These are phyloP conservation scores for Coemansia sp. DNA, from an alignment of 192 early-diverging fungal genomes.

Conservation along the genomic window DNA sequence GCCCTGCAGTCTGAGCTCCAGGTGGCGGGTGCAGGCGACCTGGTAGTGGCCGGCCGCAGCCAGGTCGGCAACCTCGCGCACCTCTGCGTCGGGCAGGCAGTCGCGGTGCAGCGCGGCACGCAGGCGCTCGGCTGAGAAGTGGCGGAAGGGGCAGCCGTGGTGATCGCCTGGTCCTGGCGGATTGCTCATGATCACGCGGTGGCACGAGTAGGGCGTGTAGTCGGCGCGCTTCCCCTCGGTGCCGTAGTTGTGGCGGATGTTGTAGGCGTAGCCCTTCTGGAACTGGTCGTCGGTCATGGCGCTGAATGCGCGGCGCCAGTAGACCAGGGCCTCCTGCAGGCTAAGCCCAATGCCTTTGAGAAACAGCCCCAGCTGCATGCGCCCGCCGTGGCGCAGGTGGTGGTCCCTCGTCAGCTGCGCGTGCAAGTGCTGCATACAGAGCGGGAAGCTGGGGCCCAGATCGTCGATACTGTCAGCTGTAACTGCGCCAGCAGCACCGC, in stretches of 20 bases:
- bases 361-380: conserved; percentile 91
- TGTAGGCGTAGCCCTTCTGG: conserved; percentile 90
- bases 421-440: conserved; percentile 88
- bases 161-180: conserved; percentile 77
- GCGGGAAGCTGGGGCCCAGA: conserved; percentile 73
- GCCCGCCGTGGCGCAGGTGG: conserved; percentile 82
- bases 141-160: conserved; percentile 95
- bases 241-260: conserved; percentile 94
- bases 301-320: conserved; percentile 84
- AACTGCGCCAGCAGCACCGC: conserved; percentile 53
- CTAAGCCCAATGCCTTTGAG: conserved; percentile 89
- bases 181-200: conserved; percentile 78
- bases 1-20: conserved; percentile 61
- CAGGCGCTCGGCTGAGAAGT: conserved; percentile 66
- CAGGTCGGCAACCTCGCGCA: conserved; percentile 62
- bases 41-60: conserved; percentile 79
- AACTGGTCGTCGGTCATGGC: conserved; percentile 84
- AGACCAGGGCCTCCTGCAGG: conserved; percentile 84
- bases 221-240: conserved; percentile 82
- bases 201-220: conserved; percentile 78
- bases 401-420: conserved; percentile 61
- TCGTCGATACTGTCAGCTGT: conserved; percentile 64
- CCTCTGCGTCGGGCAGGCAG: conserved; percentile 57
- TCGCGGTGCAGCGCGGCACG: conserved; percentile 56
- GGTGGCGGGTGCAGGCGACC: conserved; percentile 87